phyloP scores from a whole-genome alignment of 495 filamentous ascomycete genomes.

The Penicillium arizonense region DNA sequence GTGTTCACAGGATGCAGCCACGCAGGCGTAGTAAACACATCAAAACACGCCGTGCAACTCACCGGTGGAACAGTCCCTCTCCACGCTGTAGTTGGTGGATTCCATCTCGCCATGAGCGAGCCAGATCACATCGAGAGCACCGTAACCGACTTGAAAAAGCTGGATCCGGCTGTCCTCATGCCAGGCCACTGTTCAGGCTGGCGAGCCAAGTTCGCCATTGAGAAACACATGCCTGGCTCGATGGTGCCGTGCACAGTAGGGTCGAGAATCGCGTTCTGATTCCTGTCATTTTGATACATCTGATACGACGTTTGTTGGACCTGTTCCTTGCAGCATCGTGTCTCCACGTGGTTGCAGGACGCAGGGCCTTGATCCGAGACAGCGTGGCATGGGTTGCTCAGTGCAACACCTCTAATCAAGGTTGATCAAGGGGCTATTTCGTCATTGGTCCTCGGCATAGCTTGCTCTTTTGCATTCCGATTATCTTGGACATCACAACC shows the following conservation, averaged over 20 bases:
- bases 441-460: slow-evolving; percentile 12
- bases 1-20: slow-evolving; percentile 64
- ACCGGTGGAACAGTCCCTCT: slow-evolving; percentile 39
- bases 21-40: slow-evolving; percentile 57
- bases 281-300: slow-evolving; percentile 5
- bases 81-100: slow-evolving; percentile 59
- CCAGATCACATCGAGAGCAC: slow-evolving; percentile 44
- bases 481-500: slow-evolving; percentile 8
- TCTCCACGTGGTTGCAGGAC: slow-evolving; percentile 21
- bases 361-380: slow-evolving; percentile 3
- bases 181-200: slow-evolving; percentile 63
- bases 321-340: slow-evolving; percentile 11
- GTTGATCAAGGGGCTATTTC: slow-evolving; percentile 9
- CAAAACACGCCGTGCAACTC: slow-evolving; percentile 47
- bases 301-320: not conserved
- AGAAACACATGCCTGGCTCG: slow-evolving; percentile 53
- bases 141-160: slow-evolving; percentile 48
- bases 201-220: slow-evolving; percentile 60
- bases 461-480: slow-evolving; percentile 6
- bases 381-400: slow-evolving; percentile 15
- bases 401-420: slow-evolving; percentile 9
- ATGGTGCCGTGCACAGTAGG: slow-evolving; percentile 59
- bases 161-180: slow-evolving; percentile 54
- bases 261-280: slow-evolving; percentile 47
- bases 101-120: slow-evolving; percentile 54